Percentiles rank a stretch among this genome's conserved stretches.
These are phyloP conservation scores for Fusarium verrucosum DNA, from an alignment of 2,329 filamentous ascomycete species.

Conservation along the genomic window DNA sequence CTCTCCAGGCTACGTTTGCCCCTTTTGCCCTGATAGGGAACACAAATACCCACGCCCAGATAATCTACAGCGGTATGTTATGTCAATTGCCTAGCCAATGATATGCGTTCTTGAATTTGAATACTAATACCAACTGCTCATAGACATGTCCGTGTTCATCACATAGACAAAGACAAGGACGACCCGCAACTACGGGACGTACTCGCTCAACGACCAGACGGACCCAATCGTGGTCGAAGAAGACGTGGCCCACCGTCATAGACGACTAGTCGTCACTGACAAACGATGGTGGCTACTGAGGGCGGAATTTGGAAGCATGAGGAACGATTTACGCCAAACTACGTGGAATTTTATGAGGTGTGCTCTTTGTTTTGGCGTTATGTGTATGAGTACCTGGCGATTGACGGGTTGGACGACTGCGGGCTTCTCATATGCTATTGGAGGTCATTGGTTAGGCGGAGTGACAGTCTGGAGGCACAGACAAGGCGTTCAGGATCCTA, in stretches of 20 bases:
- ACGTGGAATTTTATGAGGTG: slow-evolving; percentile 8
- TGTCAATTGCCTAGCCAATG: not conserved
- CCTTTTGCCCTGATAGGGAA: slow-evolving; percentile 92
- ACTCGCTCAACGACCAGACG: slow-evolving; percentile 84
- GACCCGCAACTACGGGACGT: slow-evolving; percentile 84
- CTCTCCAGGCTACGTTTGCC: slow-evolving; percentile 94
- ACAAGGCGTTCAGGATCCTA: slow-evolving; percentile 38
- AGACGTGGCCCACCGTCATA: slow-evolving; percentile 64
- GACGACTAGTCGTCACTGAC: not conserved
- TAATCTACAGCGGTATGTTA: slow-evolving; percentile 84
- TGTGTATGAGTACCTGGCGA: slow-evolving; percentile 31
- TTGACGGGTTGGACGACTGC: slow-evolving; percentile 6
- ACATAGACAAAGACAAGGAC: slow-evolving; percentile 88
- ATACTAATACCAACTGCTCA: slow-evolving; percentile 15
- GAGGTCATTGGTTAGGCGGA: not conserved
- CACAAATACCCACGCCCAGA: slow-evolving; percentile 96
- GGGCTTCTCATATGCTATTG: slow-evolving; percentile 3
- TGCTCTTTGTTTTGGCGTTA: slow-evolving; percentile 18
- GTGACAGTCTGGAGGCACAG: slow-evolving; percentile 17
- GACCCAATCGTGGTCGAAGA: slow-evolving; percentile 81
- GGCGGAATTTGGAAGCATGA: not conserved
- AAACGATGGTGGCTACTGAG: not conserved
- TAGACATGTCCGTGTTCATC: slow-evolving; percentile 93
- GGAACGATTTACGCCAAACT: slow-evolving; percentile 14
- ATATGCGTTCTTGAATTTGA: not conserved